These are phyloP conservation scores for Trichophyton rubrum DNA, from an alignment of 2,329 filamentous ascomycete genomes.

Conservation along the genomic window DNA sequence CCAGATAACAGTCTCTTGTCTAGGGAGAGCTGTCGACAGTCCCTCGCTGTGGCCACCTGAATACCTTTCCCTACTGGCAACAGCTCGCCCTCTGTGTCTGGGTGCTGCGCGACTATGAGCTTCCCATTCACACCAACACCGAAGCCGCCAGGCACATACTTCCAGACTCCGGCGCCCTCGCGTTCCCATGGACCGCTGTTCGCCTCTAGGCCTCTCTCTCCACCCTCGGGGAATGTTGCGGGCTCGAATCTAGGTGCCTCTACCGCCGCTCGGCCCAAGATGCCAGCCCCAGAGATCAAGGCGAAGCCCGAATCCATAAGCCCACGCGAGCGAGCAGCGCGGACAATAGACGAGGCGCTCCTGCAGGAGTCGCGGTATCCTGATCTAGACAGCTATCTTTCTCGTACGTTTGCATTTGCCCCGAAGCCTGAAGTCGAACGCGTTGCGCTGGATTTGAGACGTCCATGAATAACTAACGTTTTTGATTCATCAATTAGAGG, in stretches of 20 bases:
- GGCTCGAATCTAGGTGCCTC: slow-evolving; percentile 6
- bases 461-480: neutral
- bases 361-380: slow-evolving; percentile 68
- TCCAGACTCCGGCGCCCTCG: slow-evolving; percentile 29
- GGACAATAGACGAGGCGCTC: slow-evolving; percentile 69
- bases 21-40: neutral
- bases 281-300: slow-evolving; percentile 22
- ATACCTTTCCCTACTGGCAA: neutral
- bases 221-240: slow-evolving; percentile 4
- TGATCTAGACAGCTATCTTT: slow-evolving; percentile 77
- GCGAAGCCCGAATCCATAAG: slow-evolving; percentile 43
- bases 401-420: slow-evolving; percentile 50
- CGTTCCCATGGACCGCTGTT: slow-evolving; percentile 27
- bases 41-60: neutral
- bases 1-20: neutral
- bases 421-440: neutral
- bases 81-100: neutral
- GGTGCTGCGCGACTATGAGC: slow-evolving; percentile 26
- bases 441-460: slow-evolving; percentile 4
- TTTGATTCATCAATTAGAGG: slow-evolving; percentile 44
- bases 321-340: slow-evolving; percentile 67
- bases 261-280: slow-evolving; percentile 7
- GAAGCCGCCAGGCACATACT: slow-evolving; percentile 31
- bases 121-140: slow-evolving; percentile 31
- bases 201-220: slow-evolving; percentile 19